Conservation (phyloP, 148 eudicot genomes). For the Arctostaphylos glauca region DNA sequence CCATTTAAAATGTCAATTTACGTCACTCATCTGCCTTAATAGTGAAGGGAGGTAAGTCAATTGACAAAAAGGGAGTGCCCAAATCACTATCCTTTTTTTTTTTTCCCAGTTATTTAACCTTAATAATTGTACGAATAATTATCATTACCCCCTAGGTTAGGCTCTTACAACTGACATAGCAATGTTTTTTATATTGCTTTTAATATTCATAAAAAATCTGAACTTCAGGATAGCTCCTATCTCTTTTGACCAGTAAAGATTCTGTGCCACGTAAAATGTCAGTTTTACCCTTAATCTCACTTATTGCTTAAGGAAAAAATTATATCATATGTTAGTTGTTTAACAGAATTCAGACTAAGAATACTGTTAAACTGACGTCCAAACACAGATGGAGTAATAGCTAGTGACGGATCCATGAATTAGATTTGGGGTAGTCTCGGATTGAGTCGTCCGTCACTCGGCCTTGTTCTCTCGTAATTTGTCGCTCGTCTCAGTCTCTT, state of each 20-base stretch:
- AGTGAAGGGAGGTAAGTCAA: background rate
- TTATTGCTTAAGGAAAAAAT: background rate
- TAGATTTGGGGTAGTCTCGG: background rate
- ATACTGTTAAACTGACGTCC: background rate
- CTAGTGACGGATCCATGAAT: too few species aligned
- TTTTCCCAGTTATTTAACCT: background rate
- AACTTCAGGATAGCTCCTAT: conserved; percentile 17
- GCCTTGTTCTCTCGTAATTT: too few species aligned
- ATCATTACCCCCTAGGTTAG: conserved; percentile 5
- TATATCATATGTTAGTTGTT: background rate
- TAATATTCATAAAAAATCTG: conserved; percentile 32
- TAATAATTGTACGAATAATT: background rate
- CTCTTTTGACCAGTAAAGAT: conserved; percentile 47
- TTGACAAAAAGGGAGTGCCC: conserved; percentile 5
- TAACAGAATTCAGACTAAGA: background rate
- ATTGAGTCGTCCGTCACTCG: background rate
- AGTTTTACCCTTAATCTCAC: conserved; percentile 14
- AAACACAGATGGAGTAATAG: too few species aligned
- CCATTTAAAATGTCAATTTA: background rate
- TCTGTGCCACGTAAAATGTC: conserved; percentile 21
- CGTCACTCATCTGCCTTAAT: background rate
- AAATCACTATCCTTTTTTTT: background rate
- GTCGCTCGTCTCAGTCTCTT: too few species aligned
- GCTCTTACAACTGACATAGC: conserved; percentile 23
- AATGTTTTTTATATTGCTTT: conserved; percentile 10